Conservation (phyloP, 352 stramenopile genomes). For the Pythium aristosporum region DNA sequence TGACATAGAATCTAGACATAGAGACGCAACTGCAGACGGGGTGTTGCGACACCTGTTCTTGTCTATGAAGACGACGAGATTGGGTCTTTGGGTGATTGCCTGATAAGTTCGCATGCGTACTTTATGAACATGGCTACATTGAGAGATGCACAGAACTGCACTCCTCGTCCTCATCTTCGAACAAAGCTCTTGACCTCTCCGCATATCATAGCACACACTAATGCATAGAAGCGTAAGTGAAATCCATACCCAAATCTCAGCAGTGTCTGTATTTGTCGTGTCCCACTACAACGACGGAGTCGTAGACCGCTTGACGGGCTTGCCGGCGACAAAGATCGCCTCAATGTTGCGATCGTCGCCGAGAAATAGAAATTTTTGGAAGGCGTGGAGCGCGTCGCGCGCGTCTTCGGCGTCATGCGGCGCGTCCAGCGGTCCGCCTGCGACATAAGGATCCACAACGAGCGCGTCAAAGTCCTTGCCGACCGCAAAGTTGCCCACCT, state of each 20-base stretch:
- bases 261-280: neutral
- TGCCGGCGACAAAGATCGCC: slow-evolving; percentile 79
- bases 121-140: slow-evolving; percentile 9
- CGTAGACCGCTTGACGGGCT: slow-evolving; percentile 45
- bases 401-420: slow-evolving; percentile 42
- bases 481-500: slow-evolving; percentile 85
- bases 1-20: slow-evolving; percentile 1
- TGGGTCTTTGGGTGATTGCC: slow-evolving; percentile 14
- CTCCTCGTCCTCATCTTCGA: no score
- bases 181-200: no score
- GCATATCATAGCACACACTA: no score
- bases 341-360: slow-evolving; percentile 91
- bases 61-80: slow-evolving; percentile 10
- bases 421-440: slow-evolving; percentile 68
- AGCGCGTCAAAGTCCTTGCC: slow-evolving; percentile 93
- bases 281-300: neutral
- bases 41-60: slow-evolving; percentile 14
- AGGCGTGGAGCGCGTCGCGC: slow-evolving; percentile 58
- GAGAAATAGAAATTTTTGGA: slow-evolving; percentile 92
- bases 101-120: slow-evolving; percentile 12
- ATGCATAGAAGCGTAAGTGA: neutral
- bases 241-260: neutral
- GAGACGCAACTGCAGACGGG: slow-evolving; percentile 18
- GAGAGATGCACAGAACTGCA: no score
- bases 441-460: slow-evolving; percentile 64